A percentile compares a stretch with the other conserved stretches of the same genome.
Evolutionary conservation across 805 yeast species (phyloP).

Genomic region (Kodamaea restingae): DNA sequence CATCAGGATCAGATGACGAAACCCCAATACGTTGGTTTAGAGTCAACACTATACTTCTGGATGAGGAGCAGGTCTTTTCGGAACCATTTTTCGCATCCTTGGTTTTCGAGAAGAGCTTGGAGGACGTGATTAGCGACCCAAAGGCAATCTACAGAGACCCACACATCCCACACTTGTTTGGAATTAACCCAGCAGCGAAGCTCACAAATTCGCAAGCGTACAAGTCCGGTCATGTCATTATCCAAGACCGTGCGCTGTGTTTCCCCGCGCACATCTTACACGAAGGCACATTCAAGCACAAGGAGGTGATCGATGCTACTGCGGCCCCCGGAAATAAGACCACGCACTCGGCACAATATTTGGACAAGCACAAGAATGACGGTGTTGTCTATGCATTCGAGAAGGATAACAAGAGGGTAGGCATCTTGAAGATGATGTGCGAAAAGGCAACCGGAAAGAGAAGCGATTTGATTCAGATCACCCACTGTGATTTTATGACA

Average conservation of each 20-base stretch:
- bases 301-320: conserved; percentile 81
- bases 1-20: conserved; percentile 47
- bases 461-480: conserved; percentile 42
- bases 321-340: conserved; percentile 99
- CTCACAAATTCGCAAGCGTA: conserved; percentile 68
- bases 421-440: conserved; percentile 72
- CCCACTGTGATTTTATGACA: conserved; percentile 62
- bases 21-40: conserved; percentile 82
- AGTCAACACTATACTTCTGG: conserved; percentile 58
- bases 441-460: conserved; percentile 48
- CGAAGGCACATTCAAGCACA: conserved; percentile 48
- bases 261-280: conserved; percentile 85
- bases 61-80: conserved; percentile 36
- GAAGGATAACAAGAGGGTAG: conserved; percentile 69
- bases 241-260: conserved; percentile 96
- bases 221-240: conserved; percentile 70
- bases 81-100: conserved; percentile 39
- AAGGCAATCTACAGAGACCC: conserved; percentile 72
- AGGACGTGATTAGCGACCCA: conserved; percentile 33
- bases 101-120: conserved; percentile 42
- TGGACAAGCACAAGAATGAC: conserved; percentile 25
- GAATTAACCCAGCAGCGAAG: conserved; percentile 72
- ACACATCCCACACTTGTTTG: conserved; percentile 72
- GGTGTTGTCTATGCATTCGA: conserved; percentile 77
- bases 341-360: conserved; percentile 76